phyloP scores from a whole-genome alignment of 2,329 filamentous ascomycete genomes.

The Pseudogymnoascus sp. region DNA sequence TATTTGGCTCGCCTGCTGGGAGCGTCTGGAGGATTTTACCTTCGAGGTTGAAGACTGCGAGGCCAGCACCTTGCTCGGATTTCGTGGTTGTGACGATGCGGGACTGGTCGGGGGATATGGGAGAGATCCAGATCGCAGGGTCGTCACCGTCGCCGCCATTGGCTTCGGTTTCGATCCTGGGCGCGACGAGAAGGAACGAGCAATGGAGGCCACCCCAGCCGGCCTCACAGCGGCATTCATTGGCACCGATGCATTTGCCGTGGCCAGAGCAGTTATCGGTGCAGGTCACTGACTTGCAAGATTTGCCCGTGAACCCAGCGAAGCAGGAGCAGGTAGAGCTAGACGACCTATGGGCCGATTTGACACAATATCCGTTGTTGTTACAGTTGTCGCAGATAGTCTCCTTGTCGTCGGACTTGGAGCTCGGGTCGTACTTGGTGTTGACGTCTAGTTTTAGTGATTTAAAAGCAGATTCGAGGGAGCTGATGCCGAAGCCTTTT shows the following conservation, averaged over 20 bases:
- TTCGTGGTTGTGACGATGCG: slow-evolving; percentile 46
- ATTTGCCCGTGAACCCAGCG: slow-evolving; percentile 33
- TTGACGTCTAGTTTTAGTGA: slow-evolving; percentile 30
- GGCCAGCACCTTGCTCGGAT: slow-evolving; percentile 39
- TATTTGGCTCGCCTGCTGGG: slow-evolving; percentile 41
- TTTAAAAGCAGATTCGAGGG: slow-evolving; percentile 30
- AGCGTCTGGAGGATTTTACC: slow-evolving; percentile 41
- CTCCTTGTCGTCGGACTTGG: neutral
- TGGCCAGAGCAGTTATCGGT: slow-evolving; percentile 34
- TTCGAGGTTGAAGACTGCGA: slow-evolving; percentile 41
- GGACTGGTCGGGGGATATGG: slow-evolving; percentile 33
- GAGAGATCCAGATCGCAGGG: slow-evolving; percentile 42
- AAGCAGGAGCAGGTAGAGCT: slow-evolving; percentile 35
- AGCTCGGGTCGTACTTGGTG: slow-evolving; percentile 30
- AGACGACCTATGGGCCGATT: slow-evolving; percentile 19
- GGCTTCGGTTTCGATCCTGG: slow-evolving; percentile 36
- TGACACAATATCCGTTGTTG: neutral
- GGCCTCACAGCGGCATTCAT: slow-evolving; percentile 34
- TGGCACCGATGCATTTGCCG: slow-evolving; percentile 35
- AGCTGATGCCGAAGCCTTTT: slow-evolving; percentile 33
- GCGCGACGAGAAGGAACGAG: slow-evolving; percentile 35
- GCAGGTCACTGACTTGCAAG: slow-evolving; percentile 33
- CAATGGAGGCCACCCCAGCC: slow-evolving; percentile 40
- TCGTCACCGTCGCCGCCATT: slow-evolving; percentile 40
- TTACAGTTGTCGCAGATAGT: neutral